Percentiles rank a stretch among this genome's conserved stretches.
Conservation (phyloP, 2,329 filamentous ascomycete genomes). For the Penicillium glabrum region DNA sequence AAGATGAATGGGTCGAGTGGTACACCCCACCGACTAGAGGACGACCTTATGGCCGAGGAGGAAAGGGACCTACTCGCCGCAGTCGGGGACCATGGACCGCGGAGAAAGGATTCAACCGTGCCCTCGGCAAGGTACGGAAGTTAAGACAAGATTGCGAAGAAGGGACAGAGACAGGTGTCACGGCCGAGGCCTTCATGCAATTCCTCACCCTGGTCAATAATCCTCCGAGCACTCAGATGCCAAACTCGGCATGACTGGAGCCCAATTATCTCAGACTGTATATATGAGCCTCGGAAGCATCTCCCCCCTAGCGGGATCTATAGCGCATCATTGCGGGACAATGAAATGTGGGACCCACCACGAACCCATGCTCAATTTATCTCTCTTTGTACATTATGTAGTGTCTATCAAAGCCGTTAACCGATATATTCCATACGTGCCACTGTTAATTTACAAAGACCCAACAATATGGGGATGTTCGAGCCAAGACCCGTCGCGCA, state of each 20-base stretch:
- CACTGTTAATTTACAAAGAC: not conserved
- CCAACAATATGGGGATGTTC: not conserved
- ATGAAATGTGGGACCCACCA: constrained; percentile 4
- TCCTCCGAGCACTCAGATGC: not conserved
- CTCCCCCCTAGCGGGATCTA: not conserved
- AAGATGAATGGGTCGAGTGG: constrained; percentile 42
- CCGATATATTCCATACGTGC: not conserved
- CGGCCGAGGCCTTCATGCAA: constrained; percentile 38
- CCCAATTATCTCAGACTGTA: not conserved
- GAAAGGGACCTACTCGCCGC: constrained; percentile 25
- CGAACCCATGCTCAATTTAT: not conserved
- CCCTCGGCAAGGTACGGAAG: constrained; percentile 39
- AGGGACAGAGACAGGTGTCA: constrained; percentile 29
- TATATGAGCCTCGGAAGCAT: not conserved
- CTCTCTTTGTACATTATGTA: not conserved
- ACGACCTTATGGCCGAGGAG: constrained; percentile 27
- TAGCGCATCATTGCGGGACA: constrained; percentile 6
- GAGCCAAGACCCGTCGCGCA: not conserved
- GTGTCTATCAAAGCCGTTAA: not conserved
- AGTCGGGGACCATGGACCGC: constrained; percentile 40
- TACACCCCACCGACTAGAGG: constrained; percentile 22
- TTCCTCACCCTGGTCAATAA: constrained; percentile 31
- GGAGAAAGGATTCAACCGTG: constrained; percentile 46
- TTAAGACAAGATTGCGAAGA: constrained; percentile 39
- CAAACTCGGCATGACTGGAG: not conserved